Evolutionary conservation across 257 asterid species (phyloP).

Genomic region (Rubia yunnanensis): DNA sequence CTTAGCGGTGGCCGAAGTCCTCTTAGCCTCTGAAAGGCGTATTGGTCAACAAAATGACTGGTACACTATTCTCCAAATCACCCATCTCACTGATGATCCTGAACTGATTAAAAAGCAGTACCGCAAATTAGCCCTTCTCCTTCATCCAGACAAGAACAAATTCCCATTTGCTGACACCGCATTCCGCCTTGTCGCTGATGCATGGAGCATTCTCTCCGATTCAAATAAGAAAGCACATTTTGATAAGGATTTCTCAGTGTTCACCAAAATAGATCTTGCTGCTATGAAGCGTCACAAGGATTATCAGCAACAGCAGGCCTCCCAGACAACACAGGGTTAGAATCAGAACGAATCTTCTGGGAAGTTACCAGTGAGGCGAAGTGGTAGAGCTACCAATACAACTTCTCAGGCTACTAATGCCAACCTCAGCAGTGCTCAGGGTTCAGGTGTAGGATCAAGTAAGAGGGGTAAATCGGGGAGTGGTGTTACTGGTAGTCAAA

Average conservation of each 20-base stretch:
- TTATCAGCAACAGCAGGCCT: constrained; percentile 3
- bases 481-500: neutral
- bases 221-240: constrained; percentile 41
- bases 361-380: constrained; percentile 72
- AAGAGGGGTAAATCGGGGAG: neutral
- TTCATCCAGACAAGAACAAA: too few species aligned
- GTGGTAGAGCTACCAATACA: constrained; percentile 20
- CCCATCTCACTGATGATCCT: constrained; percentile 42
- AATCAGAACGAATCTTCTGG: constrained; percentile 11
- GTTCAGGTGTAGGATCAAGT: constrained; percentile 20
- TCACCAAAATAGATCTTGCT: constrained; percentile 47
- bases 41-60: too few species aligned
- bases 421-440: neutral
- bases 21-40: constrained; percentile 46
- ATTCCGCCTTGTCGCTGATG: constrained; percentile 76
- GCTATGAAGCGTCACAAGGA: constrained; percentile 24
- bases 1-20: constrained; percentile 77
- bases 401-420: neutral
- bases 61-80: constrained; percentile 65
- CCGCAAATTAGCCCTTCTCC: constrained; percentile 81
- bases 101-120: constrained; percentile 72
- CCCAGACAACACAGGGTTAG: too few species aligned
- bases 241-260: constrained; percentile 45
- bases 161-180: constrained; percentile 77
- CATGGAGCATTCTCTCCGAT: constrained; percentile 81